phyloP scores from a whole-genome alignment of 768 basidiomycete species.

The Serendipita sp. region DNA sequence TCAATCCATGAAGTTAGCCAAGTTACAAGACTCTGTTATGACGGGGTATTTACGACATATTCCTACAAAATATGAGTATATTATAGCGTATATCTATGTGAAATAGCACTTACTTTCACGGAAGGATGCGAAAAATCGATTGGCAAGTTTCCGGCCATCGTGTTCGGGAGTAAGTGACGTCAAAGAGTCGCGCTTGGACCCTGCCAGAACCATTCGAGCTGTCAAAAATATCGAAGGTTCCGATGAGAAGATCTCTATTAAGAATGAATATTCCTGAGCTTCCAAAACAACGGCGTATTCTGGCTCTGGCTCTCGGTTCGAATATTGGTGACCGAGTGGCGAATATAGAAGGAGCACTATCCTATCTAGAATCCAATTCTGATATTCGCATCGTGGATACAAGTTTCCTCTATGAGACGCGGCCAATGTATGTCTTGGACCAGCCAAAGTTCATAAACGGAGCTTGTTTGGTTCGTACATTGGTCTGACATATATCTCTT shows the following conservation, averaged over 20 bases:
- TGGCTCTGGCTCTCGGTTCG: conserved; percentile 69
- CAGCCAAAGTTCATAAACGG: conserved; percentile 83
- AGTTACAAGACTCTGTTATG: neutral
- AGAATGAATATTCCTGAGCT: neutral
- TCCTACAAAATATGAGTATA: neutral
- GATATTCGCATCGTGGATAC: conserved; percentile 43
- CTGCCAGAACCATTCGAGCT: neutral
- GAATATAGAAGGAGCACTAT: conserved; percentile 66
- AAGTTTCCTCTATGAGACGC: conserved; percentile 82
- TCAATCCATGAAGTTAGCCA: neutral
- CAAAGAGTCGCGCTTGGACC: conserved; percentile 8
- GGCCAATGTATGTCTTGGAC: conserved; percentile 89
- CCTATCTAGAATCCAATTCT: conserved; percentile 40
- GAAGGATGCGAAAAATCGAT: conserved; percentile 43
- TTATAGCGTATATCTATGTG: conserved; percentile 8
- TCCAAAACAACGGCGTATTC: conserved; percentile 16
- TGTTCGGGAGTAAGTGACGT: conserved; percentile 4
- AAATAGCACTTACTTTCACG: conserved; percentile 47
- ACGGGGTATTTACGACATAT: neutral
- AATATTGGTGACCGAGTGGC: conserved; percentile 78
- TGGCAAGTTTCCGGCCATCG: conserved; percentile 28
- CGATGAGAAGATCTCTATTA: neutral
- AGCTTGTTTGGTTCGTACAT: conserved; percentile 59
- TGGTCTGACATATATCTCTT: neutral
- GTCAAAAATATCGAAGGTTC: neutral